Evolutionary conservation across 257 asterid species (phyloP), one percentile per base, ranked within the genome.

Genomic region (Linaria vulgaris): DNA sequence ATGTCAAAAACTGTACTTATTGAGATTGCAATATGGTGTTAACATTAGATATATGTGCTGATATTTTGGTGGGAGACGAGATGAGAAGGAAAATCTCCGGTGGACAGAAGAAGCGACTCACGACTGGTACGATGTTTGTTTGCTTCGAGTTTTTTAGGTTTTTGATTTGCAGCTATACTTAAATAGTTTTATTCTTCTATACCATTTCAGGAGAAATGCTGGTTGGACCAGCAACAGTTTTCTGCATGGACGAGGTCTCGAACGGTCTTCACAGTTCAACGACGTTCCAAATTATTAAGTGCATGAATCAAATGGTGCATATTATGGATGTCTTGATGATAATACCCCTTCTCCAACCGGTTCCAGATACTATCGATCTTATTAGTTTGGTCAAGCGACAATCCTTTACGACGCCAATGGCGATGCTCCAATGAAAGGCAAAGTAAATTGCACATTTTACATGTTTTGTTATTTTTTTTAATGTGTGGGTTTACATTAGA

Each of bases 61-160:
- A 85, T 72, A 82, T 84, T 58, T 72, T 85, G 87, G 88, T 82
- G 20, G 92, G 89, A 2, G 89, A 85, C 69, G 92, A 80, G 56
- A 82, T 85, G 92, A 79, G 88, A 69, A 76, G 89, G 64, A 89
- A 89, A 47, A 85, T 85, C 1, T 85, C 89, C 0, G 92, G 92
- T 8, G 92, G 92, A 39, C 88, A 85, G 68, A 85, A 82, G 78
- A 85, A 82, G 72, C 84, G 88, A 11, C 85, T 85, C 48, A 85
- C 92, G 2, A 80, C 85, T 44, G 88, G 92, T 85, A 74, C 20
- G 68, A 11, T 34, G 41, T 7, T 34, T 11, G 9, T 34, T 34
- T 34, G 11, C 10, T 34, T 11, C 1, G 10, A 34, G 41, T 3
- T 34, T 34, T 34, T 34, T 1, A 34, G 1, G 6, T n/a, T 34